Evolutionary conservation across 768 basidiomycete genomes (phyloP), one percentile per base, ranked within the genome.

Genomic region (Ramaria sp.): DNA sequence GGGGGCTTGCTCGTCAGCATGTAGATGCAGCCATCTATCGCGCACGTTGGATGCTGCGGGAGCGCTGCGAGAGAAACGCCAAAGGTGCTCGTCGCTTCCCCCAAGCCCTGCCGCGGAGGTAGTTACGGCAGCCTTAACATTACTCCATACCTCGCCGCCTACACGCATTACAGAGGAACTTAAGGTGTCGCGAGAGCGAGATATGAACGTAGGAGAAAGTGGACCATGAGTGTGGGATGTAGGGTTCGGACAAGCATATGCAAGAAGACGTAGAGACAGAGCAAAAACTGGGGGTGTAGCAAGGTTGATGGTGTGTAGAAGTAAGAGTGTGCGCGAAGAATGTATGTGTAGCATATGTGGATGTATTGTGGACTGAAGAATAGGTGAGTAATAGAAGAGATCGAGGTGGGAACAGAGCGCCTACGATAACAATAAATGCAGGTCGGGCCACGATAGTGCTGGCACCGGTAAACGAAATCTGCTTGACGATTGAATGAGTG

Each of bases 241-340:
- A 15, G 72, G 65, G 31, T 70, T 63, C 10, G 67, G 70, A n/a
- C 71, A 69, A 9, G 78, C 75, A 61, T 78, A 86, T 4, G 82
- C 84, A 13, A 88, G 72, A 24, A 89, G 76, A 10, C 85, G 81
- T 37, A 74, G 68, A 12, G 82, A 82, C 19, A 85, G 71, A 3
- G 82, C 73, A 64, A 80, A 86, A 10, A 84, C 68, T 1, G 86
- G 80, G n/a, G 59, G 46, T 56, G 59, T 56, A 66, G 61, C 19
- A 20, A 52, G 42, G 27, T 74, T 66, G 56, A 87, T 75, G 62
- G 70, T 75, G 65, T 76, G 73, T 62, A 86, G 62, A 20, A 71
- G 71, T 42, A 73, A 69, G 59, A 84, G 77, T 31, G 80, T 79
- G 52, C 68, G 68, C 20, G 83, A 67, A 5, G 82, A 83, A 59